Evolutionary conservation across 73 alveolate species (phyloP).

Genomic region (Tetrahymena borealis): DNA sequence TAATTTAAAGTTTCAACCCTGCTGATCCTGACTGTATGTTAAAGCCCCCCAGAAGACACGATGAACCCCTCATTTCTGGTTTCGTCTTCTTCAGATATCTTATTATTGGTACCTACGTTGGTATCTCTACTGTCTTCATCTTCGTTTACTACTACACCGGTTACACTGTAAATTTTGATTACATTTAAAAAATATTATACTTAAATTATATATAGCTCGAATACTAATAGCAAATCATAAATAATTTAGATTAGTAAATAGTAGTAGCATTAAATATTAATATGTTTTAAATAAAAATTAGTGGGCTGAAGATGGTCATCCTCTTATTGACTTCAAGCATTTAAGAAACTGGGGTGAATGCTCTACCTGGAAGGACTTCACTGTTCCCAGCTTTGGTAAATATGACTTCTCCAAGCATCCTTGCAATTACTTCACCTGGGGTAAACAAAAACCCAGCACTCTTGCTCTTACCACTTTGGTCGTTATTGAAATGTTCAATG

Average conservation of each 20-base stretch:
- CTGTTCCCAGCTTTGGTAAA: constrained; percentile 46
- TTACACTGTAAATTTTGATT: constrained; percentile 54
- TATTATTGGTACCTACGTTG: constrained; percentile 85
- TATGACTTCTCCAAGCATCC: constrained; percentile 69
- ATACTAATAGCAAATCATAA: too few relatives aligned
- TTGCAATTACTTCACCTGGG: constrained; percentile 90
- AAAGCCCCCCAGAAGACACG: constrained; percentile 84
- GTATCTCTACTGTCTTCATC: constrained; percentile 81
- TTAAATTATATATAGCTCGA: neutral
- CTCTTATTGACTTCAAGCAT: constrained; percentile 18
- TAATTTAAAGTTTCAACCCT: constrained; percentile 86
- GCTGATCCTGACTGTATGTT: constrained; percentile 96
- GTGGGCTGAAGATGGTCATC: constrained; percentile 50
- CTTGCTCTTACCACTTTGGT: constrained; percentile 82
- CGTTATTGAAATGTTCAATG: constrained; percentile 92
- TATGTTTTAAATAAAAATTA: neutral
- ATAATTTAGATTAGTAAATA: too few relatives aligned
- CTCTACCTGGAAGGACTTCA: constrained; percentile 68
- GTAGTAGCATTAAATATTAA: too few relatives aligned
- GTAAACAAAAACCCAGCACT: constrained; percentile 91
- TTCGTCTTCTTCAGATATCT: constrained; percentile 60
- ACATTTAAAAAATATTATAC: neutral
- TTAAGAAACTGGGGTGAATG: constrained; percentile 59
- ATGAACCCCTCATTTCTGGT: constrained; percentile 62
- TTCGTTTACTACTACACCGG: constrained; percentile 63